Conservation (phyloP, 2,329 filamentous ascomycete genomes). For the Fusarium sterilihyphosum region DNA sequence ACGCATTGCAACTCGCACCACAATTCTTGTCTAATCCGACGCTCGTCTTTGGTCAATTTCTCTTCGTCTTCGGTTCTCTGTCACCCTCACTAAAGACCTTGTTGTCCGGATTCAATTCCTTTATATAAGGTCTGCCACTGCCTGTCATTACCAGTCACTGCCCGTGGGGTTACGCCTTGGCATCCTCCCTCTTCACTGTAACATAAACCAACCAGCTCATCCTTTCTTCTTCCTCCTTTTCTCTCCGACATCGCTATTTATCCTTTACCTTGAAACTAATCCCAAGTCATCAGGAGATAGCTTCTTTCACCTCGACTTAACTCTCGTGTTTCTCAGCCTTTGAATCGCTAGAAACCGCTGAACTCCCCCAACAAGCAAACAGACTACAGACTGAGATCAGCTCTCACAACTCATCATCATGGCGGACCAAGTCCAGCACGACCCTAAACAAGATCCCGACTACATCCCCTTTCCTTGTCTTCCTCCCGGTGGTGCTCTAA, state of each 20-base stretch:
- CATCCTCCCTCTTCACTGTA: background rate
- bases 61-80: slow-evolving; percentile 1
- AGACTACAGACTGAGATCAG: background rate
- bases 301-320: background rate
- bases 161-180: slow-evolving; percentile 12
- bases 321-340: background rate
- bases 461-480: slow-evolving; percentile 64
- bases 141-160: background rate
- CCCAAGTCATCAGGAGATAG: background rate
- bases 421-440: slow-evolving; percentile 43
- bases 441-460: slow-evolving; percentile 60
- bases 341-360: background rate
- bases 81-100: slow-evolving; percentile 19
- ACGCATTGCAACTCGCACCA: slow-evolving; percentile 22
- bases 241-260: slow-evolving; percentile 1
- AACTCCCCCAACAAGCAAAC: background rate
- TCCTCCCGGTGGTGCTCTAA: slow-evolving; percentile 69
- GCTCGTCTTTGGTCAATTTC: slow-evolving; percentile 21
- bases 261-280: background rate
- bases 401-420: slow-evolving; percentile 28
- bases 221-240: background rate
- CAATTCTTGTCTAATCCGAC: slow-evolving; percentile 27
- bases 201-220: background rate
- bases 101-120: slow-evolving; percentile 13
- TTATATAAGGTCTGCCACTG: background rate